Evolutionary conservation across 1,284 basidiomycete species (phyloP).

Genomic region (Cutaneotrichosporon mucoides): DNA sequence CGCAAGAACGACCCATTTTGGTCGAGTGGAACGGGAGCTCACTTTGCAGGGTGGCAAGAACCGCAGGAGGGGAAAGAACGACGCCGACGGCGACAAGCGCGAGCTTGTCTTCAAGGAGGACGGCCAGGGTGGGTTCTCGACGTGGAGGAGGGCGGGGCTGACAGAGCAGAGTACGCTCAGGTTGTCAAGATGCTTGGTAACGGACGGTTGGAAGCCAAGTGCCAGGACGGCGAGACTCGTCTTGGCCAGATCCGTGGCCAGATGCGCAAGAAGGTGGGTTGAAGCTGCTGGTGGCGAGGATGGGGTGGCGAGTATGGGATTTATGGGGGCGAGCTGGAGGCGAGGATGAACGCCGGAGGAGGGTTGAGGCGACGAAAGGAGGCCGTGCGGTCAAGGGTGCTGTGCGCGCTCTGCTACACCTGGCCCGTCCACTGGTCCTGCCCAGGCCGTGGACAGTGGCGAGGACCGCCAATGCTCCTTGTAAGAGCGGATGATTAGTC

Average conservation of each 20-base stretch:
- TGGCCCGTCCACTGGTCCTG: not conserved
- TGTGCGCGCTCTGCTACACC: not conserved
- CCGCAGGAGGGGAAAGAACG: constrained; percentile 98
- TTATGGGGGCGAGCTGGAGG: too few relatives aligned
- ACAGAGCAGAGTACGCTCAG: constrained; percentile 83
- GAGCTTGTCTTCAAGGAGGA: constrained; percentile 99
- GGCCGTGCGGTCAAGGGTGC: not conserved
- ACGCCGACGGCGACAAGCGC: constrained; percentile 97
- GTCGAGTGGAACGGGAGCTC: not conserved
- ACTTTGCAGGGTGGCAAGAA: constrained; percentile 88
- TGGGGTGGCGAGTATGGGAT: not conserved
- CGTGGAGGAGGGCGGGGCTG: not conserved
- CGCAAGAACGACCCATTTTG: too few relatives aligned
- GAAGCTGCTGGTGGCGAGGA: not conserved
- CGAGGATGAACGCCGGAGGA: too few relatives aligned
- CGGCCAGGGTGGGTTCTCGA: constrained; percentile 64
- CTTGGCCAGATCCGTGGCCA: constrained; percentile 98
- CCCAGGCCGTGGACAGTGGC: not conserved
- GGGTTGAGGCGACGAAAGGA: not conserved
- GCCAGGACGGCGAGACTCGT: constrained; percentile 98
- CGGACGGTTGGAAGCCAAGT: constrained; percentile 91
- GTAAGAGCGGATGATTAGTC: too few relatives aligned
- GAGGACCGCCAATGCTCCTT: too few relatives aligned
- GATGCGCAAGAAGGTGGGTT: constrained; percentile 93
- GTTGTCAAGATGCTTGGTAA: constrained; percentile 99